Percentiles rank a stretch among this genome's conserved stretches.
Conservation (phyloP, 371 early-diverging fungal genomes). For the Circinella umbellata region DNA sequence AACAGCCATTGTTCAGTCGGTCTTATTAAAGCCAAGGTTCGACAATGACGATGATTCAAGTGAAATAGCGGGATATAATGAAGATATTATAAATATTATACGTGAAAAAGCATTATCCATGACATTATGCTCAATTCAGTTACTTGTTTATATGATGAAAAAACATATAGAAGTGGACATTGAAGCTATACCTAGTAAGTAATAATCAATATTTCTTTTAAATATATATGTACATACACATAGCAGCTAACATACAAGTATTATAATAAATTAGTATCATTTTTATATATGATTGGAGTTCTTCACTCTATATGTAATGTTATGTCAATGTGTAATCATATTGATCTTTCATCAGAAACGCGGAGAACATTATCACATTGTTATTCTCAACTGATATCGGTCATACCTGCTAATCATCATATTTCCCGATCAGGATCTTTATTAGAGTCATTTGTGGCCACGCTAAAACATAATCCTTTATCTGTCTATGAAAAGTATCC, state of each 20-base stretch:
- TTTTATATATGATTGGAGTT: constrained; percentile 2
- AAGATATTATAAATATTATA: background rate
- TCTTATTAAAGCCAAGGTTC: background rate
- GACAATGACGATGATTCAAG: background rate
- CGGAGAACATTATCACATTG: background rate
- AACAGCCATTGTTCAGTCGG: background rate
- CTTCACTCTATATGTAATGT: constrained; percentile 4
- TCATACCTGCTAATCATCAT: background rate
- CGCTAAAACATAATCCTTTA: background rate
- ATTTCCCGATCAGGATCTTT: background rate
- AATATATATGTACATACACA: no score
- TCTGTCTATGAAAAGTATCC: background rate
- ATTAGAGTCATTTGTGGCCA: background rate
- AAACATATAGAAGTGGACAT: background rate
- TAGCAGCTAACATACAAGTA: background rate
- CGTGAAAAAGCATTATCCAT: background rate
- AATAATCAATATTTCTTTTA: background rate
- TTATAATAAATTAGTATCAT: background rate
- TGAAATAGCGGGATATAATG: background rate
- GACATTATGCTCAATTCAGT: background rate
- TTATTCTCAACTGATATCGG: background rate
- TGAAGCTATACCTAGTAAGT: constrained; percentile 5
- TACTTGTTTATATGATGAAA: constrained; percentile 2
- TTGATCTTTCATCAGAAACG: background rate
- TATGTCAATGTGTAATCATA: background rate